A percentile compares a stretch with the other conserved stretches of the same genome.
Conservation (phyloP, 768 basidiomycete species). For the Pholiota microspora region DNA sequence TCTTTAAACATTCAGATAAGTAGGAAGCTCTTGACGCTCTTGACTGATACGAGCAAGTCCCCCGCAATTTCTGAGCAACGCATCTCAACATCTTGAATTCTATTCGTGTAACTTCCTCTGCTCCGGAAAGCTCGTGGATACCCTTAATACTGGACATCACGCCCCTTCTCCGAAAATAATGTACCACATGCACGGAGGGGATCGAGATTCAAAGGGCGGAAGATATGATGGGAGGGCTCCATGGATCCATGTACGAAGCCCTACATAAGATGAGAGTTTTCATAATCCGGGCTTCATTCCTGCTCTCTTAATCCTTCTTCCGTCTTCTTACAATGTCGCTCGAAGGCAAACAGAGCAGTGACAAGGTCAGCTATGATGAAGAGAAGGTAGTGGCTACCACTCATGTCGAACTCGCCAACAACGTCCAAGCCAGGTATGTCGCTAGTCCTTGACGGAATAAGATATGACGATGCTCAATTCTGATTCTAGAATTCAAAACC, state of each 20-base stretch:
- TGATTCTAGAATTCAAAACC: slow-evolving; percentile 39
- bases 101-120: background rate
- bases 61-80: too few species aligned
- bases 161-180: background rate
- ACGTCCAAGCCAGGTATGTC: slow-evolving; percentile 39
- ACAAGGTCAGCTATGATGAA: slow-evolving; percentile 21
- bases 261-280: slow-evolving; percentile 20
- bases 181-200: background rate
- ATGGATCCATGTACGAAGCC: slow-evolving; percentile 7
- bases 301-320: slow-evolving; percentile 15
- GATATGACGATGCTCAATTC: background rate
- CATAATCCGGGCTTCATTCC: slow-evolving; percentile 14
- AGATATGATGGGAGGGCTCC: background rate
- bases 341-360: slow-evolving; percentile 21
- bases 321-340: slow-evolving; percentile 24
- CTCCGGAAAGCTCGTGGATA: background rate
- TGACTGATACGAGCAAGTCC: too few species aligned
- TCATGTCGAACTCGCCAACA: slow-evolving; percentile 27
- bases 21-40: too few species aligned
- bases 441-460: background rate
- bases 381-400: slow-evolving; percentile 18
- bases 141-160: background rate
- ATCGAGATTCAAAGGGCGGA: background rate
- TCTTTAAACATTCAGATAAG: background rate
- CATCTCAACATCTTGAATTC: background rate